Evolutionary conservation across 768 basidiomycete species (phyloP), one percentile per base, ranked within the genome.

Genomic region (Inosperma sp.): DNA sequence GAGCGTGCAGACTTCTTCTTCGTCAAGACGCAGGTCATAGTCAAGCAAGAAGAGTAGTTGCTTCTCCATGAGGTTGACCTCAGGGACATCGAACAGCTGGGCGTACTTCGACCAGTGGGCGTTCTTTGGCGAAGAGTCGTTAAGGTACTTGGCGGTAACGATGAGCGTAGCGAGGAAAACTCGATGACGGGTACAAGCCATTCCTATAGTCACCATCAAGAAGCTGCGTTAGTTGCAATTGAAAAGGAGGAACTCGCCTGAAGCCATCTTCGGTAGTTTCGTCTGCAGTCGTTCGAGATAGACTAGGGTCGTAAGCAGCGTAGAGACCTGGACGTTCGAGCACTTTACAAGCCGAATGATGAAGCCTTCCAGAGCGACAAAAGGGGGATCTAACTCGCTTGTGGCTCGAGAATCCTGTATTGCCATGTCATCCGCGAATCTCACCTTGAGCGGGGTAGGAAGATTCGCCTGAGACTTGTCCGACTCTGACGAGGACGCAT

Each of bases 11-110:
- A 86, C 84, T 60, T 96, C 93, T 22, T 72, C 69, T 70, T 99
- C 95, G 58, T 82, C 78, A 65, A 97, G 91, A 41, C 90, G 83
- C 50, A 99, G 82, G 67, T 97, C 86, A 65, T 88, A 94, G 71
- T 95, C 89, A 59, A 99, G 83, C 52, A 98, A 75, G 67, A 80
- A 86, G 48, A 99, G 82, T 23, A 99, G 81, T 70, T 99, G 93
- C 71, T 84, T 88, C 73, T 99, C 95, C 95, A 98, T 98, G 54
- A 94, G 77, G 68, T 94, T 96, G 67, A 97, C 83, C 72, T 91
- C 88, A 9, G 73, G 68, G 44, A 82, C 70, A 63, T 88, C 83
- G 72, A 91, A 94, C 56, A 88, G 61, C 35, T 74, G 72, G 14
- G 84, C 86, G 65, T 93, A 90, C 41, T 71, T 70, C 49, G 85